Evolutionary conservation across 2,329 filamentous ascomycete genomes (phyloP), one percentile per base, ranked within the genome.

Genomic region (Ophidiomyces ophidiicola): DNA sequence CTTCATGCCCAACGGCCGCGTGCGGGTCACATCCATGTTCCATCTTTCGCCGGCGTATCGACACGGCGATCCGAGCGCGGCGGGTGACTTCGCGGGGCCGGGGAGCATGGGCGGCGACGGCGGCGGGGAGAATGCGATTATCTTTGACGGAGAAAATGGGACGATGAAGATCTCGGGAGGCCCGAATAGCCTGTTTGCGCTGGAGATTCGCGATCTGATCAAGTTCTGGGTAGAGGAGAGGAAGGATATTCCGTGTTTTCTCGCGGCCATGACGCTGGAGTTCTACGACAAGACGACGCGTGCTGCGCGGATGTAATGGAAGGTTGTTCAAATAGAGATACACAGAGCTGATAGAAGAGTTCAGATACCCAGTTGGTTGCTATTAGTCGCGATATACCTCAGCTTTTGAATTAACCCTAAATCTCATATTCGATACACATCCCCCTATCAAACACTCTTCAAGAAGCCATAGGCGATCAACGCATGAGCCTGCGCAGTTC

Each of bases 121-220:
- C 6, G 62, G 61, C 4, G 65, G 68, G 44, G 68, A 69, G 46
- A 74, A 76, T 45, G 72, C 66, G 4, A 77, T 78, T 32, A 76
- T 94, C 0, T 94, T 94, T 58, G 86, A 94, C 60, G 86, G 86
- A 36, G 86, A 94, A 63, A 78, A 82, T 42, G 90, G 88, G 5
- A 94, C 87, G 1, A 98, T 98, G 90, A 98, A 98, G 70, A 82
- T 98, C 42, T 83, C 80, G 23, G 90, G 90, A 1, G 90, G 90
- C 0, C 83, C 86, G 1, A 74, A 82, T 54, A 92, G 84, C 55
- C 71, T 76, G 8, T 98, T 98, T 61, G 90, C 87, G 1, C 66
- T 74, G 40, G 80, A 86, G 60, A 94, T 98, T 46, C 74, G 74
- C 48, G 81, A 84, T 53, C 75, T 87, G 57, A 88, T 94, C 53